Conservation (phyloP, 257 asterid species). For the Solanum ossicruentum region DNA sequence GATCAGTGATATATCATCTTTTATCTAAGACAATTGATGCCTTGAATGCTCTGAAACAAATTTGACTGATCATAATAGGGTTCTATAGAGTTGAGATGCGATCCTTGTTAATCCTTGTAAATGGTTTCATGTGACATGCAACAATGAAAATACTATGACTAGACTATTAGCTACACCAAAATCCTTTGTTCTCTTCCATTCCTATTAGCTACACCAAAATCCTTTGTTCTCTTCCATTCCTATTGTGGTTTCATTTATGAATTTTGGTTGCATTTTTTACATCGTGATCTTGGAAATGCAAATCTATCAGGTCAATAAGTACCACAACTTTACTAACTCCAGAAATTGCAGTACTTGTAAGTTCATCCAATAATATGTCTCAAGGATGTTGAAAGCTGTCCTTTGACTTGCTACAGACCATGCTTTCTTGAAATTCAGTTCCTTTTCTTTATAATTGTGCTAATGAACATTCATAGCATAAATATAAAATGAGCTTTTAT, state of each 20-base stretch:
- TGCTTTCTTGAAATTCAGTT: neutral
- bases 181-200: too few species aligned
- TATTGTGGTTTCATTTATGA: neutral
- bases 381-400: neutral
- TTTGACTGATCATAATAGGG: conserved; percentile 73
- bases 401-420: neutral
- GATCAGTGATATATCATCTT: neutral
- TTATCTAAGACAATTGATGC: conserved; percentile 67
- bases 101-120: conserved; percentile 95
- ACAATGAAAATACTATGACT: conserved; percentile 54
- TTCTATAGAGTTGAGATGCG: conserved; percentile 93
- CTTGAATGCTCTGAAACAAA: conserved; percentile 55
- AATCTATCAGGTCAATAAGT: conserved; percentile 71
- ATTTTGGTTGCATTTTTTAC: conserved; percentile 1
- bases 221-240: neutral
- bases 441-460: neutral
- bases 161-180: conserved; percentile 54
- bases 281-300: conserved; percentile 93
- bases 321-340: conserved; percentile 80
- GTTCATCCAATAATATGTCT: conserved; percentile 11
- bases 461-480: neutral
- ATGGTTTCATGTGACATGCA: conserved; percentile 93
- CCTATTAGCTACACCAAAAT: too few species aligned
- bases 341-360: conserved; percentile 76
- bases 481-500: neutral